Conservation (phyloP, 176 grass and related monocot species). For the Aegilops sharonensis region DNA sequence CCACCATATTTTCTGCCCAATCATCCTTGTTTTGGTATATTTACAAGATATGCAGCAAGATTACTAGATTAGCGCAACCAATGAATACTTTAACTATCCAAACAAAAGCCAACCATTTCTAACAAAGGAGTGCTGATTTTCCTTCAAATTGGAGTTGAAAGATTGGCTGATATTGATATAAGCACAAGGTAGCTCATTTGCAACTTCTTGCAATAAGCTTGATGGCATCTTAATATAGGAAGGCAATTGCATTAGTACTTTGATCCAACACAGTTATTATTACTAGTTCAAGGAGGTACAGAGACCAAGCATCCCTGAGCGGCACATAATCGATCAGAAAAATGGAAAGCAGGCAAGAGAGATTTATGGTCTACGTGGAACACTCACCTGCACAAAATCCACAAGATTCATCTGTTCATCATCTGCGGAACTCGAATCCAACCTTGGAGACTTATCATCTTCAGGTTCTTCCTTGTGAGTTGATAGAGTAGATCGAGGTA, state of each 20-base stretch:
- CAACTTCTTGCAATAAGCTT: constrained; percentile 14
- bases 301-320: not conserved
- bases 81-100: not conserved
- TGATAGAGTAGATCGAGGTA: constrained; percentile 67
- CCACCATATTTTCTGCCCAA: not conserved
- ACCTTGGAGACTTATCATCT: constrained; percentile 74
- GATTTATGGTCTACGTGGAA: not conserved
- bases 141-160: not conserved
- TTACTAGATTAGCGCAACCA: not conserved
- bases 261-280: not conserved
- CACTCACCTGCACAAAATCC: constrained; percentile 61
- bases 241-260: constrained; percentile 1
- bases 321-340: not conserved
- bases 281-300: constrained; percentile 13
- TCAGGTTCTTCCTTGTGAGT: constrained; percentile 96
- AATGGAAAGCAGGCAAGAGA: not conserved
- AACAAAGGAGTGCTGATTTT: not conserved
- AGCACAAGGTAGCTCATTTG: constrained; percentile 8
- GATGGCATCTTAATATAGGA: not conserved
- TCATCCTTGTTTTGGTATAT: not conserved
- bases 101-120: constrained; percentile 2
- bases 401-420: constrained; percentile 41
- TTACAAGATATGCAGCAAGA: constrained; percentile 10
- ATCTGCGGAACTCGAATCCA: constrained; percentile 54
- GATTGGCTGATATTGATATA: not conserved